These are phyloP conservation scores for Brassica balearica DNA, from an alignment of 441 rosid genomes.

Conservation along the genomic window DNA sequence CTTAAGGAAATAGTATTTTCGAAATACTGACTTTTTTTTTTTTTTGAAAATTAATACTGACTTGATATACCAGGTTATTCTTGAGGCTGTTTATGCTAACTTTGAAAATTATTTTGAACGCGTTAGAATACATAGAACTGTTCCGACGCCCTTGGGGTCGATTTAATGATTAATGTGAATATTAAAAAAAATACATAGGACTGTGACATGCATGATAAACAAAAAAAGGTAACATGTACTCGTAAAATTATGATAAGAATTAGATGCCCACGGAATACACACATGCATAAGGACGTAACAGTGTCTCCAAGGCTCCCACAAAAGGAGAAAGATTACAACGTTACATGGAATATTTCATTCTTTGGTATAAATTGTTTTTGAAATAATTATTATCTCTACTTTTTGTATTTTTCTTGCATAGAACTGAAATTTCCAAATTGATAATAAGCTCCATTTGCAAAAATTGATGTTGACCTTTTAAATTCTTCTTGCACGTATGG, in stretches of 20 bases:
- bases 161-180: neutral
- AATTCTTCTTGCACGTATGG: constrained; percentile 33
- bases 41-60: neutral
- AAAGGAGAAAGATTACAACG: constrained; percentile 14
- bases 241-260: neutral
- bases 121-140: neutral
- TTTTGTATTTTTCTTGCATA: constrained; percentile 38
- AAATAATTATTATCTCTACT: constrained; percentile 23
- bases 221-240: neutral
- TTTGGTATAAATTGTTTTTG: constrained; percentile 10
- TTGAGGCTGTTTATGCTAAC: neutral
- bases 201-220: constrained; percentile 23
- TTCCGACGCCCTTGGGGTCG: neutral
- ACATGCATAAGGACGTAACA: neutral
- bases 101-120: neutral
- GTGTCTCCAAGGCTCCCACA: neutral
- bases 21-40: no score
- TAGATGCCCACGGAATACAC: constrained; percentile 1
- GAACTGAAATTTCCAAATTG: constrained; percentile 19
- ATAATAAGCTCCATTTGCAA: constrained; percentile 26
- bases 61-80: neutral
- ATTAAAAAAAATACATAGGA: neutral
- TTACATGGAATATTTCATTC: constrained; percentile 19
- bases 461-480: constrained; percentile 40
- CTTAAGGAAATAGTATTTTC: no score